Conservation (phyloP, 2,329 filamentous ascomycete species). For the Colletotrichum sojae region DNA sequence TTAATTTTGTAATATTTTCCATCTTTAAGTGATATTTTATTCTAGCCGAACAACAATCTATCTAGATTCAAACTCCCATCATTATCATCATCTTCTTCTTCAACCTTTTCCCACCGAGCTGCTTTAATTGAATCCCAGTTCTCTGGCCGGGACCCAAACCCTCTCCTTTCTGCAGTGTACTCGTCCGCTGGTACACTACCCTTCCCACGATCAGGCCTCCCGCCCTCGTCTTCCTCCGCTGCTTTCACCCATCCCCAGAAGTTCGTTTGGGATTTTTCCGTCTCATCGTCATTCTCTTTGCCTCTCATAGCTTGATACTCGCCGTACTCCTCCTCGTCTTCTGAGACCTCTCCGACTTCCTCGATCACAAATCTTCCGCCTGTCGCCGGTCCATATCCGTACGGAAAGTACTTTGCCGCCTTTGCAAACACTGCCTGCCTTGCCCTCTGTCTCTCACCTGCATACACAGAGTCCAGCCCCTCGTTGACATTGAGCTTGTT, state of each 20-base stretch:
- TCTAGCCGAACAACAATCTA: background rate
- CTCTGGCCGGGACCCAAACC: background rate
- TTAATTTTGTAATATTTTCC: too few relatives aligned
- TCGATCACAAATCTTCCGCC: constrained; percentile 60
- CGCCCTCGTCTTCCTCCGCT: constrained; percentile 6
- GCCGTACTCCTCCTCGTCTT: constrained; percentile 60
- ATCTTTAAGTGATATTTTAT: too few relatives aligned
- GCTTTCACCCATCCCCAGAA: constrained; percentile 43
- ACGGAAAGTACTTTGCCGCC: constrained; percentile 62
- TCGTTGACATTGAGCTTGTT: constrained; percentile 43
- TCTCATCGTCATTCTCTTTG: constrained; percentile 7
- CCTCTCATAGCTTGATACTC: constrained; percentile 53
- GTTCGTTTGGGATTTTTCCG: constrained; percentile 3
- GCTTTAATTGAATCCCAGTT: constrained; percentile 1
- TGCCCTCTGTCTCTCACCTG: constrained; percentile 54
- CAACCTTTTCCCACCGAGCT: background rate
- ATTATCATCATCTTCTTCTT: constrained; percentile 1
- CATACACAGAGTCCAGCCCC: constrained; percentile 15
- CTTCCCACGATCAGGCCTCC: background rate
- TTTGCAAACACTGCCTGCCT: constrained; percentile 56
- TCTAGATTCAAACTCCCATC: constrained; percentile 3
- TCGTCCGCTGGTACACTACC: background rate
- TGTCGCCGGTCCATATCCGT: constrained; percentile 59
- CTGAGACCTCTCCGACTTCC: constrained; percentile 58
- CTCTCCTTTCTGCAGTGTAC: constrained; percentile 2